A percentile compares a stretch with the other conserved stretches of the same genome.
These are phyloP conservation scores for Populus pruinosa DNA, from an alignment of 345 rosid species.

Conservation along the genomic window DNA sequence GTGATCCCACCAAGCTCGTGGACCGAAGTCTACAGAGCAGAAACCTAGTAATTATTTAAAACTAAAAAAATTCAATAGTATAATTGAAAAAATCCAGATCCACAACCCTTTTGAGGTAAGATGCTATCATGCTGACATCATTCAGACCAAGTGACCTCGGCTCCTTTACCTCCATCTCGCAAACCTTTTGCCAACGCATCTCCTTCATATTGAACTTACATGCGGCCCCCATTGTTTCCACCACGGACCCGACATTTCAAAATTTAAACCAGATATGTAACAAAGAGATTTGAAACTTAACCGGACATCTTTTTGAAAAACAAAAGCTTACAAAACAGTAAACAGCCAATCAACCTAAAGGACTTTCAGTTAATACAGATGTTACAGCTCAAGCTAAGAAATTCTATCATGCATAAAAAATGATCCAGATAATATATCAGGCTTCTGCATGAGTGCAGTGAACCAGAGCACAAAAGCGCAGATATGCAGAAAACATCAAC, in stretches of 20 bases:
- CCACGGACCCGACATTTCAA: neutral
- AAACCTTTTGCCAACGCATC: constrained; percentile 9
- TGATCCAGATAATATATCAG: constrained; percentile 4
- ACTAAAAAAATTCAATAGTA: neutral
- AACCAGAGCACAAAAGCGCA: constrained; percentile 1
- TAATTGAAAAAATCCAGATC: constrained; percentile 2
- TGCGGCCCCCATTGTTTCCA: constrained; percentile 9
- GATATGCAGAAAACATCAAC: neutral
- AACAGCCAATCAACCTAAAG: neutral
- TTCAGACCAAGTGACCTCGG: neutral
- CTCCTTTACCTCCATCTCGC: neutral
- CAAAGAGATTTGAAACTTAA: neutral
- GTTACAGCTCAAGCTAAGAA: constrained; percentile 2
- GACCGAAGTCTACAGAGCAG: neutral
- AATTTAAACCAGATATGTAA: neutral
- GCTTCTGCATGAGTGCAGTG: neutral
- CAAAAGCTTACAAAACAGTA: neutral
- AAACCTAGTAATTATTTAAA: neutral
- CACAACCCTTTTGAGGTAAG: constrained; percentile 9
- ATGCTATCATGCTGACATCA: constrained; percentile 20
- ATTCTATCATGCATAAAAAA: neutral
- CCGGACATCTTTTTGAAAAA: neutral
- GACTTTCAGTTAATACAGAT: neutral
- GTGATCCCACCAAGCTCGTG: neutral
- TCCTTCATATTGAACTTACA: constrained; percentile 12